Evolutionary conservation across 768 basidiomycete species (phyloP), one percentile per base, ranked within the genome.

Genomic region (Nidularia pulvinata): DNA sequence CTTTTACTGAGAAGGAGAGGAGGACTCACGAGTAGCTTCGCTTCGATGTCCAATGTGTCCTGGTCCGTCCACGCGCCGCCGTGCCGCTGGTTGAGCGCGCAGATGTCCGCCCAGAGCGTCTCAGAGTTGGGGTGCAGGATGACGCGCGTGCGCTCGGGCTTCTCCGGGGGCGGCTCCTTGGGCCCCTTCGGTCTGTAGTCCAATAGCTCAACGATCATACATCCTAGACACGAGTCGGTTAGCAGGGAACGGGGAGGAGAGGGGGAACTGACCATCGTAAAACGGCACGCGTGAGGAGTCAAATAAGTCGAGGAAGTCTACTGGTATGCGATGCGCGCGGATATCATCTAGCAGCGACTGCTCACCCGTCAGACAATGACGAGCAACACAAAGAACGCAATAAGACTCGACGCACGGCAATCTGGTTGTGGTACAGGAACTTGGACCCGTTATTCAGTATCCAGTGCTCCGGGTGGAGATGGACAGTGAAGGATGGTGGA

Each of bases 301-400:
- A 59, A 94, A 92, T 32, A 92, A 69, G 55, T 92, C 89, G 11
- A 93, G 75, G 65, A 91, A 92, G 70, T 94, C 92, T 33, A 88
- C 84, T 10, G 92, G 92, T 76, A 94, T 93, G 46, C 91, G 79
- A 59, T 89, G 83, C 6, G 86, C 86, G 46, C 89, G 83, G 51
- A 94, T 85, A 63, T 94, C 92, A 61, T 94, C 92, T 39, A 94
- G 75, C 6, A 94, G 69, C 45, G 87, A 85, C 91, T 93, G 61
- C 22, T 53, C 39, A 13, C 14, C 13, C 45, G 30, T 59, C 35
- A 55, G 46, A 45, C 45, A 55, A 50, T 22, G 46, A 45, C 25
- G 43, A 14, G 35, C 6, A 30, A 22, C 45, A 46, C 11, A 39
- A 44, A 37, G 19, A 46, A 45, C 19, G 50, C 34, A 43, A 48